A percentile compares a stretch with the other conserved stretches of the same genome.
These are phyloP conservation scores for Tricholoma furcatifolium DNA, from an alignment of 768 basidiomycete genomes.

Conservation along the genomic window DNA sequence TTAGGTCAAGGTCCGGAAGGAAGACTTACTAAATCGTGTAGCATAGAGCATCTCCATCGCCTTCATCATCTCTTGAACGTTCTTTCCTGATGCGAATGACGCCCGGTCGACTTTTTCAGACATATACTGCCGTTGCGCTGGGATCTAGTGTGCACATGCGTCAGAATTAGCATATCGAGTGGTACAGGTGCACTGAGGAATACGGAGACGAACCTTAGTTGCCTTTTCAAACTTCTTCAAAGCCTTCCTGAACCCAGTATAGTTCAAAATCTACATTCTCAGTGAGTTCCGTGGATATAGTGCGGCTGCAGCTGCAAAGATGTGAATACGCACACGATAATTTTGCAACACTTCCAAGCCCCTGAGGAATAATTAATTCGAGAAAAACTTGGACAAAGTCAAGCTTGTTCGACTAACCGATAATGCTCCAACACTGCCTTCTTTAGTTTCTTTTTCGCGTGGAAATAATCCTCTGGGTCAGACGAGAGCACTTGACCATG, in stretches of 20 bases:
- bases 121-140: constrained; percentile 77
- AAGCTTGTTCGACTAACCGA: constrained; percentile 39
- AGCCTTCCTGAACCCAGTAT: constrained; percentile 87
- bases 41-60: constrained; percentile 81
- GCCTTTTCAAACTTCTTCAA: constrained; percentile 85
- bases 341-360: constrained; percentile 84
- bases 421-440: constrained; percentile 85
- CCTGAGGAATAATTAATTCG: constrained; percentile 38
- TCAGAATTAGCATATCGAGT: background rate
- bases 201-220: constrained; percentile 48
- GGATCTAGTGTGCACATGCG: constrained; percentile 41
- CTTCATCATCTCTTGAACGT: constrained; percentile 64
- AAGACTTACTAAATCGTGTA: constrained; percentile 58
- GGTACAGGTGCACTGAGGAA: background rate
- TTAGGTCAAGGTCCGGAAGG: too few species aligned
- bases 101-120: constrained; percentile 71
- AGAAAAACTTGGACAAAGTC: too few species aligned
- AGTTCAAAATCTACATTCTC: constrained; percentile 65
- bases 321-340: constrained; percentile 62
- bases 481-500: constrained; percentile 22
- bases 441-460: constrained; percentile 84
- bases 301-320: background rate
- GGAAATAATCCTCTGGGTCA: constrained; percentile 78
- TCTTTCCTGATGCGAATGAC: constrained; percentile 61
- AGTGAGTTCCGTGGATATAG: background rate